These are phyloP conservation scores for Phytophthora meadii DNA, from an alignment of 352 stramenopile genomes.

Conservation along the genomic window DNA sequence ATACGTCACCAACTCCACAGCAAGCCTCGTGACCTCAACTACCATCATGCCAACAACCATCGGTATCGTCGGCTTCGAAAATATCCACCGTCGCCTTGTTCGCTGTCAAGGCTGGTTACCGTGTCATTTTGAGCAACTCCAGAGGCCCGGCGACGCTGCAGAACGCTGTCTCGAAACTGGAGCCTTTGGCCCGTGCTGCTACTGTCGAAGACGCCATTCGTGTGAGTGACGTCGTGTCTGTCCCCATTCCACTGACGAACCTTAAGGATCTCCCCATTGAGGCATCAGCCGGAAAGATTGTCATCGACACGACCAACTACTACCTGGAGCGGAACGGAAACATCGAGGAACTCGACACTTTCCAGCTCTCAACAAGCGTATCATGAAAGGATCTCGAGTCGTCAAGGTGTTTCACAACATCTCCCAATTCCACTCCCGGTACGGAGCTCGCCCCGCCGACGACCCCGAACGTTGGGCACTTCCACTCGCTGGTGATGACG, in stretches of 20 bases:
- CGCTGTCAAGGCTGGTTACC: constrained; percentile 17
- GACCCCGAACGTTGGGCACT: constrained; percentile 14
- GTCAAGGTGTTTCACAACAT: constrained; percentile 20
- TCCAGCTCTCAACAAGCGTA: not conserved
- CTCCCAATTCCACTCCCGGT: constrained; percentile 20
- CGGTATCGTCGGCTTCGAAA: constrained; percentile 16
- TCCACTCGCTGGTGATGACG: constrained; percentile 8
- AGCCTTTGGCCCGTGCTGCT: not conserved
- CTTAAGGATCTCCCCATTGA: constrained; percentile 2
- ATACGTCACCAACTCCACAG: no score
- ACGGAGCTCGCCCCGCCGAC: constrained; percentile 4
- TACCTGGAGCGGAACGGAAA: constrained; percentile 8
- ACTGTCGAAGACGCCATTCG: constrained; percentile 13
- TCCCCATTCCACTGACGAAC: constrained; percentile 15
- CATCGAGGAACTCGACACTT: constrained; percentile 7
- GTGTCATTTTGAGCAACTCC: constrained; percentile 22
- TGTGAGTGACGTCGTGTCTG: constrained; percentile 16
- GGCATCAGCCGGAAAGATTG: constrained; percentile 13
- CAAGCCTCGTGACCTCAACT: no score
- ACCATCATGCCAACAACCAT: constrained; percentile 5
- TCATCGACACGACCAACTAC: constrained; percentile 20
- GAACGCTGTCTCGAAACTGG: constrained; percentile 8
- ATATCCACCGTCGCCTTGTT: constrained; percentile 6
- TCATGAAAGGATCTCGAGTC: constrained; percentile 2
- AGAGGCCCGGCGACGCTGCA: constrained; percentile 3